Base-by-base conservation (phyloP, 2,329 filamentous ascomycete genomes). In the Monosporascus sp. region DNA sequence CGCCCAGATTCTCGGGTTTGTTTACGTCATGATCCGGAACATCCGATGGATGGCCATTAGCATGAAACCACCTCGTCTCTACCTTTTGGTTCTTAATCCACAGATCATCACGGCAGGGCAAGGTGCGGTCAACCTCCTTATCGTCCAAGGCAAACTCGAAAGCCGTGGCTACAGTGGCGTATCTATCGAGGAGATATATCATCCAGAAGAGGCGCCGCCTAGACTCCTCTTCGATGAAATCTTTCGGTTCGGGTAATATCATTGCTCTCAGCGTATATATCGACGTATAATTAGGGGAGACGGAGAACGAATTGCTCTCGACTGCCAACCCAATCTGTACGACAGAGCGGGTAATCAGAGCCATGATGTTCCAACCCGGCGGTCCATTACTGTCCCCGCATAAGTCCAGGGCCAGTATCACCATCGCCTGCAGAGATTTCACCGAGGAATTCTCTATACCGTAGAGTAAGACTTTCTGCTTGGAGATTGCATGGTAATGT, bases 111-210 rank as follows among this genome's bases (percentile, higher is more conserved):
- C 90, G 86, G 64, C 92, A 97, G 2, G 92, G 92, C 7, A 97
- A 74, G 49, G 84, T 89, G 24, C 92, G 83, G 66, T 96, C 91
- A 45, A 96, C 93, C 64, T 96, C 91, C 65, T 87, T 89, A 64
- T 96, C 91, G 60, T 93, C 87, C 19, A 97, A 74, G 1, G 90
- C 89, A 67, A 96, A 96, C 62, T 96, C 91, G 61, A 96, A 96
- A 0, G 92, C 91, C 0, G 92, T 96, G 0, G 91, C 87, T 52
- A 96, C 86, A 0, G 91, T 96, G 1, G 91, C 91, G 66, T 96
- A 96, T 49, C 92, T 81, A 67, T 97, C 92, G 6, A 97, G 78
- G 14, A 96, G 74, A 65, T 96, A 97, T 11, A 96, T 86, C 85
- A 95, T 93, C 92, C 92, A 97, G 69, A 97, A 96, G 1, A 96